These are phyloP conservation scores for Urtica urens DNA, from an alignment of 306 rosid genomes.

Conservation along the genomic window DNA sequence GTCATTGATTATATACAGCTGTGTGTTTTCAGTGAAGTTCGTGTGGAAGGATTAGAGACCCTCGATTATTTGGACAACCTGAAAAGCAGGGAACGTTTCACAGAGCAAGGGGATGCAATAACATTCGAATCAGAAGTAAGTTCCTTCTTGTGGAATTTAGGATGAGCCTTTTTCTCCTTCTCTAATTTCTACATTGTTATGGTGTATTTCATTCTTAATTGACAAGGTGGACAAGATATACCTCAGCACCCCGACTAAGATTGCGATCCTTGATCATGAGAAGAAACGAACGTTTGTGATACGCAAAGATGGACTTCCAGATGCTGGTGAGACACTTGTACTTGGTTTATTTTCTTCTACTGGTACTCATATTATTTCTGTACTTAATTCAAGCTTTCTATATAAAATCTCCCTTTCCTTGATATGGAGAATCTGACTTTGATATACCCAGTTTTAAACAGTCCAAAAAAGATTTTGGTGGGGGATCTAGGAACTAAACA, in stretches of 20 bases:
- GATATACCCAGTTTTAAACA: too few species aligned
- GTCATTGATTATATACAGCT: slow-evolving; percentile 18
- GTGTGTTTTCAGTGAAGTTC: slow-evolving; percentile 75
- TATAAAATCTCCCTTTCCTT: too few species aligned
- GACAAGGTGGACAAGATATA: slow-evolving; percentile 85
- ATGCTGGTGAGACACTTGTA: slow-evolving; percentile 98
- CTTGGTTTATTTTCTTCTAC: too few species aligned
- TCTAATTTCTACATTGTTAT: slow-evolving; percentile 1
- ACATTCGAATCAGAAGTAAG: slow-evolving; percentile 94
- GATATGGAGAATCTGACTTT: too few species aligned
- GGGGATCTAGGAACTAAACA: too few species aligned
- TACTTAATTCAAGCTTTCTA: too few species aligned
- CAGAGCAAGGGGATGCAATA: slow-evolving; percentile 94
- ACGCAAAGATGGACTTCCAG: slow-evolving; percentile 97
- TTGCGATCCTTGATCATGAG: slow-evolving; percentile 93
- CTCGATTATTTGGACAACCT: slow-evolving; percentile 89
- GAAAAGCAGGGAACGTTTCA: slow-evolving; percentile 70
- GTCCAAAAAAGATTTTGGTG: too few species aligned
- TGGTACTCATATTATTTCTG: too few species aligned
- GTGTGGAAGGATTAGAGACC: slow-evolving; percentile 95
- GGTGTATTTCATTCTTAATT: slow-evolving; percentile 5
- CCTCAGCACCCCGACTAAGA: slow-evolving; percentile 89
- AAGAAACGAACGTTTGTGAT: slow-evolving; percentile 89
- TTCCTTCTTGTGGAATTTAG: slow-evolving; percentile 25
- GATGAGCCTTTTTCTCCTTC: slow-evolving; percentile 6